These are phyloP conservation scores for Glycyrrhiza uralensis DNA, from an alignment of 306 rosid genomes.

Conservation along the genomic window DNA sequence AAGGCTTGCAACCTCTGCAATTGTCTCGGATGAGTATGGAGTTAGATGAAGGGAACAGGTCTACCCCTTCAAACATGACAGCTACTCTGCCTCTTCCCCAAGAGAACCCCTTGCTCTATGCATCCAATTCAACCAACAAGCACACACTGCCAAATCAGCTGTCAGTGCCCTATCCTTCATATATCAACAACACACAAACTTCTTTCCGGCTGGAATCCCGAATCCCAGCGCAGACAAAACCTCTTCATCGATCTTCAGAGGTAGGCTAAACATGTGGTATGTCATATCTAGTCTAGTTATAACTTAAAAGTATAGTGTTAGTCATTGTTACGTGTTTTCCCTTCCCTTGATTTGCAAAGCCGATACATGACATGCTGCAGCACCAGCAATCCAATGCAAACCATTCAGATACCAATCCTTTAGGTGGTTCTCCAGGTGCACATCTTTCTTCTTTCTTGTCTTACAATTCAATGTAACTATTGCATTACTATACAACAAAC, in stretches of 20 bases:
- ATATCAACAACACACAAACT: constrained; percentile 39
- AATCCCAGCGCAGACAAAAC: constrained; percentile 43
- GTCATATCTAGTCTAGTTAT: background rate
- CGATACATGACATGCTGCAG: constrained; percentile 37
- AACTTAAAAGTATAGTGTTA: background rate
- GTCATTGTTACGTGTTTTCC: constrained; percentile 14
- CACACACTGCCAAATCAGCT: constrained; percentile 39
- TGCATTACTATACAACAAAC: background rate
- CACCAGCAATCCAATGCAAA: constrained; percentile 40
- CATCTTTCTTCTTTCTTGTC: constrained; percentile 16
- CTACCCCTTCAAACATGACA: constrained; percentile 44
- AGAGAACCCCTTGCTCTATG: constrained; percentile 50
- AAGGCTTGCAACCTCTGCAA: constrained; percentile 47
- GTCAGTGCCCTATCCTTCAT: constrained; percentile 46
- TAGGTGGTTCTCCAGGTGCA: constrained; percentile 41
- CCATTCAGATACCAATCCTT: constrained; percentile 36
- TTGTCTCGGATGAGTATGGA: constrained; percentile 53
- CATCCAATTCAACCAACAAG: constrained; percentile 41
- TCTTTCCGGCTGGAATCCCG: constrained; percentile 48
- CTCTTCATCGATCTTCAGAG: constrained; percentile 51
- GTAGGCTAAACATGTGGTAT: constrained; percentile 35
- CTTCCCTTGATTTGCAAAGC: constrained; percentile 25
- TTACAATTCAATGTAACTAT: background rate
- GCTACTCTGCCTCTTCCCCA: constrained; percentile 47
- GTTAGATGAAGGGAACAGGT: constrained; percentile 51